Evolutionary conservation across 169 alveolate species (phyloP).

Genomic region (Condylostoma magnum): DNA sequence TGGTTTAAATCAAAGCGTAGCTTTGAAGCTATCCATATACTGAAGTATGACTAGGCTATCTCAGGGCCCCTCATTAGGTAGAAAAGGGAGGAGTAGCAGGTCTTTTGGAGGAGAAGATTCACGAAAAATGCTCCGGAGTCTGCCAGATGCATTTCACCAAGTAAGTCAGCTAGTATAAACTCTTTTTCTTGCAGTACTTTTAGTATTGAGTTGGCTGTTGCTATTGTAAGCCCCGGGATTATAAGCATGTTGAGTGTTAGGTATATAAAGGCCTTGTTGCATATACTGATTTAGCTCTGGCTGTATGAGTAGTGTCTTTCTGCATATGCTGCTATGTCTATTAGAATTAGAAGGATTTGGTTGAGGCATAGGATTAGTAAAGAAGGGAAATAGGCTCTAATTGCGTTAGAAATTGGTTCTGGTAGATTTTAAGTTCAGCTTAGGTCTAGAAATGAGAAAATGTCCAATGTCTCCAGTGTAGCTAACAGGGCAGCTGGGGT

Average conservation of each 20-base stretch:
- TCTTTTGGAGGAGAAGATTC: conserved; percentile 43
- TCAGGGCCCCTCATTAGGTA: conserved; percentile 48
- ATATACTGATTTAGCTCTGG: conserved; percentile 43
- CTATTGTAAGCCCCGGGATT: conserved; percentile 52
- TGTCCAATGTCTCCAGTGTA: conserved; percentile 4
- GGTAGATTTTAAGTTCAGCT: conserved; percentile 30
- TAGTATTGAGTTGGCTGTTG: conserved; percentile 32
- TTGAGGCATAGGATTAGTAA: conserved; percentile 46
- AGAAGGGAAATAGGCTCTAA: conserved; percentile 43
- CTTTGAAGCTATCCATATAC: conserved; percentile 50
- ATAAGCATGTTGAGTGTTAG: conserved; percentile 51
- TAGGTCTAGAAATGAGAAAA: conserved; percentile 29
- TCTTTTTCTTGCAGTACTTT: conserved; percentile 22
- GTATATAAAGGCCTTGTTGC: conserved; percentile 48
- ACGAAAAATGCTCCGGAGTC: conserved; percentile 60
- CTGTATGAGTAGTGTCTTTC: conserved; percentile 48
- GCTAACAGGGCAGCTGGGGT: conserved; percentile 63
- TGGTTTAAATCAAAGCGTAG: conserved; percentile 44
- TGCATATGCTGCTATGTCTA: conserved; percentile 53
- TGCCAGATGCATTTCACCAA: conserved; percentile 43
- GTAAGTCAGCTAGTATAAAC: conserved; percentile 34
- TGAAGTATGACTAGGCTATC: conserved; percentile 32
- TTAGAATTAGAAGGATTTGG: conserved; percentile 37
- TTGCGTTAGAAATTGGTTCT: conserved; percentile 8
- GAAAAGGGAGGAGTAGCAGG: conserved; percentile 32